Percentiles rank a stretch among this genome's conserved stretches.
Conservation (phyloP, 2,329 filamentous ascomycete genomes). For the Penicillium vulpinum region DNA sequence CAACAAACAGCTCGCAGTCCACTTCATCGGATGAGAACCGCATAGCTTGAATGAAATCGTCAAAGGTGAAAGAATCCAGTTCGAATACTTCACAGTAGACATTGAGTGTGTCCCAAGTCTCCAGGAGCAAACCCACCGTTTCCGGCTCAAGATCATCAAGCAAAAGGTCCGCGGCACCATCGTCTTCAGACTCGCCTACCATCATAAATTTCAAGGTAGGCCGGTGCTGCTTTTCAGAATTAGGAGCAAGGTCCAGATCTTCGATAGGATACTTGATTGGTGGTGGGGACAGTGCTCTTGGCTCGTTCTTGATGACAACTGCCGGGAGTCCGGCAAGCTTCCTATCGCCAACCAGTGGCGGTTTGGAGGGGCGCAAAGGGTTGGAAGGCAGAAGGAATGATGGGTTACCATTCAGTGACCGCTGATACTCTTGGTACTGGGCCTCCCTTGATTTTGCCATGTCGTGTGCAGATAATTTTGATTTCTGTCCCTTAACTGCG, state of each 20-base stretch:
- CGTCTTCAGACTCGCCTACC: slow-evolving; percentile 58
- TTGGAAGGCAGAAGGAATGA: slow-evolving; percentile 39
- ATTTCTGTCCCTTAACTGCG: slow-evolving; percentile 68
- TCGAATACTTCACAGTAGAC: slow-evolving; percentile 96
- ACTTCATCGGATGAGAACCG: slow-evolving; percentile 70
- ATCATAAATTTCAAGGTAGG: slow-evolving; percentile 78
- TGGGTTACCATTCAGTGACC: slow-evolving; percentile 47
- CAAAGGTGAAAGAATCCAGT: slow-evolving; percentile 95
- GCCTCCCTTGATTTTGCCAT: slow-evolving; percentile 48
- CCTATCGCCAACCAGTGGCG: slow-evolving; percentile 35
- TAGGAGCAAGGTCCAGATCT: slow-evolving; percentile 77
- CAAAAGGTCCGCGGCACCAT: slow-evolving; percentile 49
- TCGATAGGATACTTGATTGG: slow-evolving; percentile 94
- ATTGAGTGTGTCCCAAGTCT: slow-evolving; percentile 95
- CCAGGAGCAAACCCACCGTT: slow-evolving; percentile 80
- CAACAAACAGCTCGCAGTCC: slow-evolving; percentile 81
- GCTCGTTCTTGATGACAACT: slow-evolving; percentile 49
- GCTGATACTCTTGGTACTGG: slow-evolving; percentile 52
- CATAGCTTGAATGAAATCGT: slow-evolving; percentile 91
- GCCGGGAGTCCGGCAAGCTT: slow-evolving; percentile 32
- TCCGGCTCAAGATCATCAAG: slow-evolving; percentile 67
- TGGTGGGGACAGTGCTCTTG: slow-evolving; percentile 65
- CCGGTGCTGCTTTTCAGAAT: slow-evolving; percentile 62
- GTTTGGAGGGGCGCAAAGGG: slow-evolving; percentile 33
- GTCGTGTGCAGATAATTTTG: slow-evolving; percentile 52